Evolutionary conservation across 352 stramenopile genomes (phyloP), one percentile per base, ranked within the genome.

Genomic region (Phytophthora citrophthora): DNA sequence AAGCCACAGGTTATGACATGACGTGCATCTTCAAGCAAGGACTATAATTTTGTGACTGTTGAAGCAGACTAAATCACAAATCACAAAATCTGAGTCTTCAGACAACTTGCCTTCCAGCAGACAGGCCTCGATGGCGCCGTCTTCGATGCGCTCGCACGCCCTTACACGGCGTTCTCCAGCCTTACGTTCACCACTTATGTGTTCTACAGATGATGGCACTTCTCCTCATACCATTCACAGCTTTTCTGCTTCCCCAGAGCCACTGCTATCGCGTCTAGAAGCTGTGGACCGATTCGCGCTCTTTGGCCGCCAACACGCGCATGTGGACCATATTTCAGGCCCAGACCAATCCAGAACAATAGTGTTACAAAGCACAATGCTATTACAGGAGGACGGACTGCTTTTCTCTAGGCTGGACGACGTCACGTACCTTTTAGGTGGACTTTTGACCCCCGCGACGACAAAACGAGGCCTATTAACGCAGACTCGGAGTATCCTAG

Each of bases 361-460:
- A 13, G 2, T 46, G 18, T 58, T 93, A 48, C 73, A 79, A 64
- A 83, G 73, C 26, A 79, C 79, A n/a, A 45, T 88, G 54, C 26
- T 80, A n/a, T 68, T 93, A 13, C 79, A 91, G 64, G 74, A 86
- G 48, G 80, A 90, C 53, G 81, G 82, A 53, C 54, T 68, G 39
- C 68, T 91, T 3, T 65, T 72, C 40, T 57, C 73, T 9, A 76
- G 74, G 13, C 31, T 91, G 53, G 81, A 88, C 55, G 76, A 90
- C 29, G 60, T 90, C 26, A 56, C 66, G 43, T 90, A 91, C 68
- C 70, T 81, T n/a, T 51, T 93, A 38, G 77, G 88, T 43, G 84
- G 78, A 6, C 57, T 92, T 4, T 31, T 85, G n/a, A 40, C 52
- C 26, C 52, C 32, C 13, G 20, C 31, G 10, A 44, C 29, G 40